A percentile compares a stretch with the other conserved stretches of the same genome.
phyloP scores from a whole-genome alignment of 192 early-diverging fungal species.

The Ambispora gerdemannii region DNA sequence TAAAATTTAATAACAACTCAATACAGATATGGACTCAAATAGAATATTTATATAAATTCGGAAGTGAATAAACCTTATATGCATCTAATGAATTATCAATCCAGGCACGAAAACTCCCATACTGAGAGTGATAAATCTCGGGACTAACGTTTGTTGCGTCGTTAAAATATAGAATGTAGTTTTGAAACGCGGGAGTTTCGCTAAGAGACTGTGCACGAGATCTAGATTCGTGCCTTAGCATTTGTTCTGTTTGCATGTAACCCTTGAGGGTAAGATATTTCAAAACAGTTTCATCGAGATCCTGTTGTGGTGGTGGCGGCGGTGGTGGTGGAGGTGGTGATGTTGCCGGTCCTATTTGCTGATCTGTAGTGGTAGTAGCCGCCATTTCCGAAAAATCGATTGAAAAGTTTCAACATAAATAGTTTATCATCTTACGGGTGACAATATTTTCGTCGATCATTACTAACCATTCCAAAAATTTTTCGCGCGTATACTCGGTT shows the following conservation, averaged over 20 bases:
- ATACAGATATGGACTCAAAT: too few species aligned
- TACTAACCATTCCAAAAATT: too few species aligned
- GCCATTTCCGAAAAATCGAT: too few species aligned
- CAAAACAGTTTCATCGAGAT: conserved; percentile 60
- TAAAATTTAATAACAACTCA: neutral
- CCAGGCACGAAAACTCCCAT: conserved; percentile 77
- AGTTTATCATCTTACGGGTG: too few species aligned
- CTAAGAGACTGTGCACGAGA: conserved; percentile 38
- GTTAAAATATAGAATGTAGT: conserved; percentile 65
- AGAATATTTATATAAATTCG: too few species aligned
- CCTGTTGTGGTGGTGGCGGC: too few species aligned
- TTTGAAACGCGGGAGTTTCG: conserved; percentile 59
- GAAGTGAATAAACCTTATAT: conserved; percentile 75
- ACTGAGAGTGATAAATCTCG: conserved; percentile 77
- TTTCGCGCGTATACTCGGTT: too few species aligned
- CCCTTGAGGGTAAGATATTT: conserved; percentile 69
- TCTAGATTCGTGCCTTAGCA: conserved; percentile 59
- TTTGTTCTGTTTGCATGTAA: conserved; percentile 62
- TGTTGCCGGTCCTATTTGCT: too few species aligned
- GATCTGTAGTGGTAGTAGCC: too few species aligned
- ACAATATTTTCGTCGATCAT: too few species aligned
- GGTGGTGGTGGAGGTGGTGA: too few species aligned
- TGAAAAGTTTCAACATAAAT: too few species aligned
- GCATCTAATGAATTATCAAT: conserved; percentile 92
- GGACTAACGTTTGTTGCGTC: conserved; percentile 63